phyloP scores from a whole-genome alignment of 1,284 basidiomycete species.

The Heterobasidion annosum region DNA sequence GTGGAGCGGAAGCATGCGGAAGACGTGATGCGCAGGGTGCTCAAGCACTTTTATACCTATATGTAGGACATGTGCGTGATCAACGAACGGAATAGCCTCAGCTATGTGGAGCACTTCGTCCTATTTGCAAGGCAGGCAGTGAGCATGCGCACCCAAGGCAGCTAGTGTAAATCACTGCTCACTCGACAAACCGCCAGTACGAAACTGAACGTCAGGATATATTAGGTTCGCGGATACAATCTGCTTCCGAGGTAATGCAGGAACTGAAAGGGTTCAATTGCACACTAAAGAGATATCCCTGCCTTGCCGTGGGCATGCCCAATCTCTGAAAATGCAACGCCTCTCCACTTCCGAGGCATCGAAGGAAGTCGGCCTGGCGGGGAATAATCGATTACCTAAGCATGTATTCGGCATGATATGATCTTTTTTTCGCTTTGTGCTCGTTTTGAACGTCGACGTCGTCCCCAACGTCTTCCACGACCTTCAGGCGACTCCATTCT shows the following conservation, averaged over 20 bases:
- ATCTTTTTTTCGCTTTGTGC: neutral
- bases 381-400: neutral
- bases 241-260: no score
- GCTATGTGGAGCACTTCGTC: no score
- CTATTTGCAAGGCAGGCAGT: no score
- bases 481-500: neutral
- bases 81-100: no score
- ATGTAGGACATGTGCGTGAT: neutral
- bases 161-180: no score
- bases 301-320: no score
- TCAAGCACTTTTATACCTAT: neutral
- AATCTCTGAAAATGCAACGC: neutral
- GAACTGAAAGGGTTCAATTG: no score
- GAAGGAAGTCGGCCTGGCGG: neutral
- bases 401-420: neutral
- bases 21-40: neutral
- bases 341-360: neutral
- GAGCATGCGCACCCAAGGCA: no score
- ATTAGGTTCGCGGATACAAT: no score
- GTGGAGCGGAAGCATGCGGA: neutral
- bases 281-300: no score
- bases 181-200: no score
- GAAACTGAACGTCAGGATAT: no score
- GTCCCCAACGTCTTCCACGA: neutral
- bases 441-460: neutral